Evolutionary conservation across 2,329 filamentous ascomycete genomes (phyloP), one percentile per base, ranked within the genome.

Genomic region (Aaosphaeria pasadenensis): DNA sequence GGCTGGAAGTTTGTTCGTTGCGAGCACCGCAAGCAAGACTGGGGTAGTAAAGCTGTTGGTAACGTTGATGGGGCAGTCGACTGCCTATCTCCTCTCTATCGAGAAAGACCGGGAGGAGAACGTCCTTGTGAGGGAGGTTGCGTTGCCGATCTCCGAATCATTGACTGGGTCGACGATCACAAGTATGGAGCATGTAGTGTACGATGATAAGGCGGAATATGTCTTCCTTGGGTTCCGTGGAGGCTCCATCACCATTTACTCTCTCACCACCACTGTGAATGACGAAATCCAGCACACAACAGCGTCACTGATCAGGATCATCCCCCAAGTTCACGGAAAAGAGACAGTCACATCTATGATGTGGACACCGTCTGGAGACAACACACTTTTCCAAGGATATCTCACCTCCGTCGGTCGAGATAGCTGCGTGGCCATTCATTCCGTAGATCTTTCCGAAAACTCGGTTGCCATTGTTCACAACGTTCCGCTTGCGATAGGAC

Each of bases 371-470:
- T 54, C 46, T 11, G n/a, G 31, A 58, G 83, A 28, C 1, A 9
- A 9, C 11, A 13, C 72, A 73, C 55, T 58, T 46, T 44, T 58
- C 31, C 51, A 55, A 46, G 60, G 70, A 17, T 77, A 81, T 48
- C 77, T 95, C 39, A 70, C 92, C 11, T 86, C 86, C 0, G 89
- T 87, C 4, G 87, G 87, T 36, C 82, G 91, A 46, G 88, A 96
- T 65, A 89, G 90, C 2, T 83, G 77, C 43, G 91, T 87, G 57
- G 82, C 86, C 36, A 82, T 92, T 43, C 89, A 82, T 45, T 32
- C 49, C 33, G 46, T 75, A 5, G 50, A 74, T 5, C 45, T 65
- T 3, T 46, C 53, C 3, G 49, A 56, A 1, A 51, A 57, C 1
- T 36, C 43, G 3, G 31, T 66, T 1, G 50, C 68, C 7, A 75